phyloP scores from a whole-genome alignment of 805 yeast species.

The Peterozyma toletana region DNA sequence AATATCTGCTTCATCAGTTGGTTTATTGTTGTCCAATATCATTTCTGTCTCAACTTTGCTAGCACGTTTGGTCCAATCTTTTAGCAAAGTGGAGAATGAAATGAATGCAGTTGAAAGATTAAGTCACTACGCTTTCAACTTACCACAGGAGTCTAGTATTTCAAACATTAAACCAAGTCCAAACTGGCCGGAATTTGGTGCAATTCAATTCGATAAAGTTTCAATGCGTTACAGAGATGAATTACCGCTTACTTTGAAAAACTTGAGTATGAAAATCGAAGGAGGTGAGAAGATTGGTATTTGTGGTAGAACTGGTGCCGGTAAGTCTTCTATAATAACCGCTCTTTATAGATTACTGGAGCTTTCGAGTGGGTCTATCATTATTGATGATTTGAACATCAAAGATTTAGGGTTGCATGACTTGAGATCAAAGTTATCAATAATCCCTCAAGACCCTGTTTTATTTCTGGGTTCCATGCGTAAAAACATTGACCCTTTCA shows the following conservation, averaged over 20 bases:
- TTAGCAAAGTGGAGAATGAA: constrained; percentile 45
- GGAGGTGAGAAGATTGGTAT: constrained; percentile 56
- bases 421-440: constrained; percentile 62
- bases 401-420: constrained; percentile 56
- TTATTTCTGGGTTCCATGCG: constrained; percentile 74
- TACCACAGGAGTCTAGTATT: constrained; percentile 57
- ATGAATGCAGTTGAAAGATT: constrained; percentile 61
- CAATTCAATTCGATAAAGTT: constrained; percentile 49
- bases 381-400: constrained; percentile 66
- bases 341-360: constrained; percentile 66
- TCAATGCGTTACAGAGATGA: constrained; percentile 54
- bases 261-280: constrained; percentile 37
- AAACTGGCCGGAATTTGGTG: constrained; percentile 63
- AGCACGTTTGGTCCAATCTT: constrained; percentile 36
- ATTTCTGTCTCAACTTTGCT: constrained; percentile 51
- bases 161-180: constrained; percentile 30
- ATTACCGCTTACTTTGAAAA: constrained; percentile 58
- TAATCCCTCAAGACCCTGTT: constrained; percentile 88
- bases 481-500: constrained; percentile 73
- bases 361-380: constrained; percentile 35
- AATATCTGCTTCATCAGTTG: constrained; percentile 53
- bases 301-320: constrained; percentile 68
- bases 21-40: constrained; percentile 53
- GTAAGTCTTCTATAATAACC: constrained; percentile 67
- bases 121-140: constrained; percentile 45